These are phyloP conservation scores for Allantophomopsis lycopodina DNA, from an alignment of 2,329 filamentous ascomycete genomes.

Conservation along the genomic window DNA sequence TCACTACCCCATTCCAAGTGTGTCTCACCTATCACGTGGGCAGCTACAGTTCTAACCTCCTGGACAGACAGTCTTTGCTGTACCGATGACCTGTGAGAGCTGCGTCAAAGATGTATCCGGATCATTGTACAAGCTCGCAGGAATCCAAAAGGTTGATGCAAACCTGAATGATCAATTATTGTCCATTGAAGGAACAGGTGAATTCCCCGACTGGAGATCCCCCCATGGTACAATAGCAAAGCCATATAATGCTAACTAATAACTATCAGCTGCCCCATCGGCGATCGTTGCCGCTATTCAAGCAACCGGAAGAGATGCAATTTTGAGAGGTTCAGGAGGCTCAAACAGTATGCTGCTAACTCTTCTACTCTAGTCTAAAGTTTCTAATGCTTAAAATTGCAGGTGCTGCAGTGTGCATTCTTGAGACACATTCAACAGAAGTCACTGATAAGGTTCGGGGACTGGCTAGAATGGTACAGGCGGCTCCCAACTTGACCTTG, in stretches of 20 bases:
- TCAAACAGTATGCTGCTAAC: conserved; percentile 56
- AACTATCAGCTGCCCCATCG: conserved; percentile 60
- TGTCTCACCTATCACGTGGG: conserved; percentile 10
- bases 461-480: conserved; percentile 86
- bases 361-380: too few species aligned
- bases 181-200: conserved; percentile 71
- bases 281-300: conserved; percentile 83
- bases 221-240: too few species aligned
- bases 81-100: conserved; percentile 80
- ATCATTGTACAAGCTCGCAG: conserved; percentile 62
- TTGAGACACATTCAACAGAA: conserved; percentile 63
- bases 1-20: conserved; percentile 20
- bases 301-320: conserved; percentile 82
- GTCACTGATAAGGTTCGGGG: conserved; percentile 63
- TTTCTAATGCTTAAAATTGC: conserved; percentile 7
- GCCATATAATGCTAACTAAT: neutral
- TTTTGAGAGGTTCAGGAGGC: conserved; percentile 75
- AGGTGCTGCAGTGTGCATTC: conserved; percentile 85
- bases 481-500: conserved; percentile 63
- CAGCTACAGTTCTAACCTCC: neutral
- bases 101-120: conserved; percentile 81
- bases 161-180: conserved; percentile 75
- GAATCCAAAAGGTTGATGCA: conserved; percentile 71
- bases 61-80: conserved; percentile 76
- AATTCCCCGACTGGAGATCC: too few species aligned